A percentile compares a stretch with the other conserved stretches of the same genome.
These are phyloP conservation scores for Endoconidiophora laricicola DNA, from an alignment of 2,329 filamentous ascomycete species.

Conservation along the genomic window DNA sequence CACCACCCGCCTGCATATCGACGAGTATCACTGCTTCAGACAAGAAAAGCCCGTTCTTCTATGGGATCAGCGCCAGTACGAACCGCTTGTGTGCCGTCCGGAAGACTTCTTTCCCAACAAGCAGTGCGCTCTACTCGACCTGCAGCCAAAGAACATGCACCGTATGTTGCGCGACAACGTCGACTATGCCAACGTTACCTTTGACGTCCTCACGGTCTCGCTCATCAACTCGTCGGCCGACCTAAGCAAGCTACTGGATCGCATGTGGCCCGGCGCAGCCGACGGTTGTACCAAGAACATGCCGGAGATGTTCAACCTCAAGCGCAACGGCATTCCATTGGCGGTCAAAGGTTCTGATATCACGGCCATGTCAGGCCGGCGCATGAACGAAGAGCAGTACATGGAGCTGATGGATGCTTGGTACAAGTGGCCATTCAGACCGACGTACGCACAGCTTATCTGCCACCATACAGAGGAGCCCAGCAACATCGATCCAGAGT, in stretches of 20 bases:
- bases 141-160: conserved; percentile 42
- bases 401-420: conserved; percentile 42
- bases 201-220: conserved; percentile 24
- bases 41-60: conserved; percentile 35
- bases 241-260: conserved; percentile 29
- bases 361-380: conserved; percentile 28
- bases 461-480: conserved; percentile 21
- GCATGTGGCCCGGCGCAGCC: conserved; percentile 41
- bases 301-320: conserved; percentile 30
- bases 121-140: conserved; percentile 44
- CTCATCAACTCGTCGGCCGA: conserved; percentile 23
- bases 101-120: conserved; percentile 52
- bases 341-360: conserved; percentile 18
- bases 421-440: conserved; percentile 49
- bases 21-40: conserved; percentile 36
- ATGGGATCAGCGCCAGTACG: conserved; percentile 55
- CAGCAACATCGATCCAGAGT: background rate
- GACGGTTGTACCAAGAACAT: conserved; percentile 35
- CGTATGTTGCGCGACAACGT: conserved; percentile 30
- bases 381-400: conserved; percentile 37
- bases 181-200: conserved; percentile 33
- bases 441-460: conserved; percentile 32
- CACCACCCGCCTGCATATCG: conserved; percentile 27
- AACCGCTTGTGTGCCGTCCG: conserved; percentile 43
- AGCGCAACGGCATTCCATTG: conserved; percentile 28